Percentiles rank a stretch among this genome's conserved stretches.
Evolutionary conservation across 2,329 filamentous ascomycete species (phyloP).

Genomic region (Monilinia fructigena): DNA sequence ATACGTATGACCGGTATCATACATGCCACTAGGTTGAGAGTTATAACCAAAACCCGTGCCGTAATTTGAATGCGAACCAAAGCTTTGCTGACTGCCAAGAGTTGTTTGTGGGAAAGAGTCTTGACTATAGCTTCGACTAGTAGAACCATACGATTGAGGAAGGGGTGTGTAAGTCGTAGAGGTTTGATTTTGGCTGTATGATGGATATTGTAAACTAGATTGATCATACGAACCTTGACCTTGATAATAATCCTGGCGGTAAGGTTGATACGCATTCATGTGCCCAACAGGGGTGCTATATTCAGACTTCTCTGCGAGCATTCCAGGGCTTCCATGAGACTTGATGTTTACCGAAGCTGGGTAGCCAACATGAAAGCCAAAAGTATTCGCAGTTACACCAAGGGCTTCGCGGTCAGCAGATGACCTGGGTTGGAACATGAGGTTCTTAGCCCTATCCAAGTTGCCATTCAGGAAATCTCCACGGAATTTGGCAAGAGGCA

Average conservation of each 20-base stretch:
- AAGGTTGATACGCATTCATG: neutral
- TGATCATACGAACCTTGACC: neutral
- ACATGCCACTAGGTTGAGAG: neutral
- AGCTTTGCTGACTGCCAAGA: neutral
- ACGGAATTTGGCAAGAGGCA: slow-evolving; percentile 1
- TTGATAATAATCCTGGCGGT: neutral
- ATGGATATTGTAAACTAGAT: neutral
- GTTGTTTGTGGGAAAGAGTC: neutral
- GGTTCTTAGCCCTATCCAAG: neutral
- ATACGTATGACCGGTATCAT: neutral
- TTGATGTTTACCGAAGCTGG: neutral
- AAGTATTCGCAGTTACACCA: neutral
- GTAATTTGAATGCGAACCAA: neutral
- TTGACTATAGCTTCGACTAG: neutral
- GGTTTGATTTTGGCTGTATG: neutral
- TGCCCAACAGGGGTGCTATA: neutral
- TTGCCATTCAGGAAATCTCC: slow-evolving; percentile 10
- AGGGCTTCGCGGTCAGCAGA: slow-evolving; percentile 1
- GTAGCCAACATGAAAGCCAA: slow-evolving; percentile 11
- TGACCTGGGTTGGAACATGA: neutral
- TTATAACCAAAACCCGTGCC: neutral
- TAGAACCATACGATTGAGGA: neutral
- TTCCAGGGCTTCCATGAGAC: neutral
- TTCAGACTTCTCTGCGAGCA: neutral
- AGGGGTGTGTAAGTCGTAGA: neutral